Conservation (phyloP, 2,329 filamentous ascomycete genomes). For the Cytospora mali region DNA sequence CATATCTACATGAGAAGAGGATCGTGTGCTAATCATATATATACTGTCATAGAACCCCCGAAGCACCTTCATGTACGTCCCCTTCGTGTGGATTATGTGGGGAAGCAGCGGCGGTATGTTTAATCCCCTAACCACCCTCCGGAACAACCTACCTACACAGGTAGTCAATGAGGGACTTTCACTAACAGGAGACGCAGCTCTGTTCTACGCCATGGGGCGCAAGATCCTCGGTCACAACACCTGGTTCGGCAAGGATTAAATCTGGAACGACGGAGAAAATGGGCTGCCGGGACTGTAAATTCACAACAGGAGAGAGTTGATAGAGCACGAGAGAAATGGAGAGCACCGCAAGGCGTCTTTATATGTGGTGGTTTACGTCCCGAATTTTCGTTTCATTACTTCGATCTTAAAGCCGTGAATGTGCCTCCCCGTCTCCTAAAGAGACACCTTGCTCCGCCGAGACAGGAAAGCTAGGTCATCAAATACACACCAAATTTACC, state of each 20-base stretch:
- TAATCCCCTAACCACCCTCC: conserved; percentile 1
- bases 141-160: neutral
- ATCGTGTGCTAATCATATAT: conserved; percentile 30
- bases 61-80: conserved; percentile 66
- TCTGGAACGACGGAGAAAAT: neutral
- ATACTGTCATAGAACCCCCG: conserved; percentile 58
- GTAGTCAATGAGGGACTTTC: conserved; percentile 23
- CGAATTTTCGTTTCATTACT: conserved; percentile 23
- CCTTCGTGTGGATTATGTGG: conserved; percentile 69
- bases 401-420: conserved; percentile 8
- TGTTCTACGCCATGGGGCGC: conserved; percentile 73
- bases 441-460: neutral
- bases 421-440: neutral
- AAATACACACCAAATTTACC: conserved; percentile 23
- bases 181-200: conserved; percentile 42
- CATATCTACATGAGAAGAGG: neutral
- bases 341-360: conserved; percentile 16
- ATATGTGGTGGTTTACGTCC: conserved; percentile 7
- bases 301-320: conserved; percentile 14
- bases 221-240: conserved; percentile 79
- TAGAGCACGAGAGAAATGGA: conserved; percentile 16
- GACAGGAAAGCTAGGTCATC: conserved; percentile 12
- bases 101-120: conserved; percentile 64
- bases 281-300: neutral
- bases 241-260: conserved; percentile 65